Evolutionary conservation across 257 asterid species (phyloP), one percentile per base, ranked within the genome.

Genomic region (Lithospermum erythrorhizon): DNA sequence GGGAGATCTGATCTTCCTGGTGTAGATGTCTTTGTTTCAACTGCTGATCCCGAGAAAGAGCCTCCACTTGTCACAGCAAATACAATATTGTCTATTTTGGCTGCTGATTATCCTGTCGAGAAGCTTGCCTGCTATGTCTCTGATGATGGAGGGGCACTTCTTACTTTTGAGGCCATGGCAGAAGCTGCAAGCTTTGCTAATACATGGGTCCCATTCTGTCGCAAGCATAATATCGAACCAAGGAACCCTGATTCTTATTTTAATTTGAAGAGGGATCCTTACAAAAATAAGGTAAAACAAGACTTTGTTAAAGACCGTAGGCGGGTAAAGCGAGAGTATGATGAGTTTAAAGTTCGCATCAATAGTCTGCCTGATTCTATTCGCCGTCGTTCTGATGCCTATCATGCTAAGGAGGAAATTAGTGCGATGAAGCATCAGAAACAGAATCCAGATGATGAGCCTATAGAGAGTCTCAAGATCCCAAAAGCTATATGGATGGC

Each of bases 401-500:
- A 72, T 59, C 78, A 82, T 45, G 82, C 86, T 1, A 63, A 82
- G 21, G 89, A 82, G 54, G 89, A 82, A 72, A 79, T 82, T 81
- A 82, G 78, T 25, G 55, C 65, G 70, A 5, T 79, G 49, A 82
- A 82, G 77, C 75, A 75, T 59, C 84, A 82, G 64, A 41, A 18
- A 41, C 49, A 41, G 49, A 41, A 41, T 17, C 69, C 57, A 1
- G 82, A 78, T n/a, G 75, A 64, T 0, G 86, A 77, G 49, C 64
- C 77, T 18, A 10, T 76, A 15, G 90, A 81, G 65, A 71, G 76
- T 0, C 69, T 81, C 55, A 81, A 81, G 69, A 73, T 78, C 63
- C 75, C 53, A 5, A 83, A 80, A 73, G 79, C 87, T 29, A 83
- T 87, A 1, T 83, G 90, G 90, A 83, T 83, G 90, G 90, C 90